Conservation (phyloP, 805 yeast species). For the Maudiozyma bulderi region DNA sequence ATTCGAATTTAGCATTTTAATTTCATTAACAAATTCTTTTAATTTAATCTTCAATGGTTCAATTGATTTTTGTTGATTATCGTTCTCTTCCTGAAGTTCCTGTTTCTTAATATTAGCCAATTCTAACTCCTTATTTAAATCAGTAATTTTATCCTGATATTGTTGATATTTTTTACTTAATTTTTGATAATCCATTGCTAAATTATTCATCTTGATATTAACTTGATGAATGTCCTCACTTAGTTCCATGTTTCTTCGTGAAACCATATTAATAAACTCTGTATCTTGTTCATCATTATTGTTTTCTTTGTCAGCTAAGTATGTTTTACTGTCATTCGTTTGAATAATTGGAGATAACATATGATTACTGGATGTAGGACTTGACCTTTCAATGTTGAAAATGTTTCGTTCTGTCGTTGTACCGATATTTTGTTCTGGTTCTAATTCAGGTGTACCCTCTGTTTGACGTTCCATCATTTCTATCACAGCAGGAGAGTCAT, state of each 20-base stretch:
- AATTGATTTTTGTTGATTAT: constrained; percentile 7
- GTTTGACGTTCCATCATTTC: constrained; percentile 17
- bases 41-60: constrained; percentile 12
- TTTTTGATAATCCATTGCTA: constrained; percentile 11
- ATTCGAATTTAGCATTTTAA: constrained; percentile 22
- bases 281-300: constrained; percentile 4
- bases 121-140: constrained; percentile 8
- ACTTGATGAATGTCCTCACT: constrained; percentile 12
- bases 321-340: neutral
- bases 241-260: constrained; percentile 17
- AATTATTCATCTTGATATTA: constrained; percentile 13
- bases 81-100: constrained; percentile 6
- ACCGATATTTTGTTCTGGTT: neutral
- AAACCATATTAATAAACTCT: constrained; percentile 5
- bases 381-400: neutral
- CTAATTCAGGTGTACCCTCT: constrained; percentile 1
- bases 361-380: constrained; percentile 6
- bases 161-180: constrained; percentile 7
- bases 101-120: constrained; percentile 3
- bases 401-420: neutral
- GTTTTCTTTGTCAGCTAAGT: neutral
- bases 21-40: constrained; percentile 18
- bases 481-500: constrained; percentile 20
- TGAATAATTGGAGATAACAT: constrained; percentile 17
- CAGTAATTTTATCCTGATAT: constrained; percentile 3